phyloP scores from a whole-genome alignment of 345 rosid genomes.

The Lenwebbia sp. region DNA sequence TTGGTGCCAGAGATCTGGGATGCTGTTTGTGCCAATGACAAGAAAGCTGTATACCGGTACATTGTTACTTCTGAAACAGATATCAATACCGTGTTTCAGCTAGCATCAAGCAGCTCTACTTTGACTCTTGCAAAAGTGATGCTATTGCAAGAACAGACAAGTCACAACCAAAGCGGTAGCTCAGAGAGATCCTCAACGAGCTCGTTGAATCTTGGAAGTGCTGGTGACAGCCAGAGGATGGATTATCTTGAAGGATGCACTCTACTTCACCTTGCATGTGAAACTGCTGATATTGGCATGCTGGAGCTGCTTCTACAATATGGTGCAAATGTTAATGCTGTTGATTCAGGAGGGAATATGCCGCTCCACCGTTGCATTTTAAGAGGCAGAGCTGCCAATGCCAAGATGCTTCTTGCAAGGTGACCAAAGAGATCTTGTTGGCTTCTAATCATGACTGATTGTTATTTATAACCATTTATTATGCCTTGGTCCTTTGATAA shows the following conservation, averaged over 20 bases:
- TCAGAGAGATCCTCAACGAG: constrained; percentile 62
- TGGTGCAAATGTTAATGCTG: constrained; percentile 73
- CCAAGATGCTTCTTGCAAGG: constrained; percentile 85
- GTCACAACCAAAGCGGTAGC: constrained; percentile 40
- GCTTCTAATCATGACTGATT: background rate
- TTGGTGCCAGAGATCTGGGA: constrained; percentile 78
- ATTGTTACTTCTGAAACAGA: constrained; percentile 74
- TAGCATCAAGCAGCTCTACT: constrained; percentile 46
- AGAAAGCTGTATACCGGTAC: constrained; percentile 75
- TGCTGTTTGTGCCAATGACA: constrained; percentile 79
- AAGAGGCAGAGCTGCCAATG: constrained; percentile 47
- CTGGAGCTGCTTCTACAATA: constrained; percentile 91
- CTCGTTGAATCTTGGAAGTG: constrained; percentile 38
- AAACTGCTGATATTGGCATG: constrained; percentile 92
- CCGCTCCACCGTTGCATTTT: constrained; percentile 74
- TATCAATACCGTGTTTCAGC: constrained; percentile 57
- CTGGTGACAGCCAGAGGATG: constrained; percentile 29
- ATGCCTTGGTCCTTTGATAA: background rate
- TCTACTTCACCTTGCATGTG: constrained; percentile 94
- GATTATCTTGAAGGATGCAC: constrained; percentile 71
- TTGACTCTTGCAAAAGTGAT: constrained; percentile 80
- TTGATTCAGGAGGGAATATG: constrained; percentile 68
- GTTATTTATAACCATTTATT: background rate
- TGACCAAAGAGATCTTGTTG: constrained; percentile 7
- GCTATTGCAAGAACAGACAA: constrained; percentile 66